Percentiles rank a stretch among this genome's conserved stretches.
Conservation (phyloP, 176 grass and related monocot species). For the Areca catechu region DNA sequence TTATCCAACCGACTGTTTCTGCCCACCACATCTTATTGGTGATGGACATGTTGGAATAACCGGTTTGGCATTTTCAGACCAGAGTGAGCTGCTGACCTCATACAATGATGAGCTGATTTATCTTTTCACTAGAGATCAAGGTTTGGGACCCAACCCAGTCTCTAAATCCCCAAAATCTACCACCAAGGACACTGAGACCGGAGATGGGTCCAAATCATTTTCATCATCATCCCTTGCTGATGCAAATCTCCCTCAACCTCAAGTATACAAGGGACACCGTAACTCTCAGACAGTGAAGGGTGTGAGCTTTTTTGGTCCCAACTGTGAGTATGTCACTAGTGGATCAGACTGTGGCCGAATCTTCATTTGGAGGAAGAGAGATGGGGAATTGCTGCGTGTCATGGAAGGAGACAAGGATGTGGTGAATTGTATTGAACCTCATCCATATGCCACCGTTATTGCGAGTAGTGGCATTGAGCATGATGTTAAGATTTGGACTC, state of each 20-base stretch:
- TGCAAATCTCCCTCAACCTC: constrained; percentile 30
- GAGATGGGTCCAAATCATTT: constrained; percentile 30
- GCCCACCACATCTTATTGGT: constrained; percentile 59
- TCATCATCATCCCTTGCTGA: constrained; percentile 6
- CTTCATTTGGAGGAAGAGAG: constrained; percentile 91
- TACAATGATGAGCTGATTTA: constrained; percentile 80
- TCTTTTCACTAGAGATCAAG: constrained; percentile 72
- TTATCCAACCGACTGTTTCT: constrained; percentile 45
- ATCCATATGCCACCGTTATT: constrained; percentile 48
- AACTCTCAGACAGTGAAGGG: constrained; percentile 82
- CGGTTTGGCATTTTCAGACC: constrained; percentile 75
- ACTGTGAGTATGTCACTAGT: constrained; percentile 80
- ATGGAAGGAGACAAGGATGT: constrained; percentile 75
- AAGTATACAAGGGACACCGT: constrained; percentile 50
- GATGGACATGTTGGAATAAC: constrained; percentile 51
- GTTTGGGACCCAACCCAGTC: constrained; percentile 42
- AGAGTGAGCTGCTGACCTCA: constrained; percentile 54
- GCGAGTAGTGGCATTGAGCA: constrained; percentile 82
- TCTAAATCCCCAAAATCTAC: constrained; percentile 10
- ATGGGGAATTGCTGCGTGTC: constrained; percentile 48
- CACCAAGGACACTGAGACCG: constrained; percentile 8
- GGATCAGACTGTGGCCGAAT: constrained; percentile 79
- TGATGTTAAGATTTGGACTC: constrained; percentile 85
- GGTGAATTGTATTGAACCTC: constrained; percentile 84
- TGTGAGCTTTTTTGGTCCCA: constrained; percentile 72